phyloP scores from a whole-genome alignment of 345 rosid species.

The Carallia brachiata region DNA sequence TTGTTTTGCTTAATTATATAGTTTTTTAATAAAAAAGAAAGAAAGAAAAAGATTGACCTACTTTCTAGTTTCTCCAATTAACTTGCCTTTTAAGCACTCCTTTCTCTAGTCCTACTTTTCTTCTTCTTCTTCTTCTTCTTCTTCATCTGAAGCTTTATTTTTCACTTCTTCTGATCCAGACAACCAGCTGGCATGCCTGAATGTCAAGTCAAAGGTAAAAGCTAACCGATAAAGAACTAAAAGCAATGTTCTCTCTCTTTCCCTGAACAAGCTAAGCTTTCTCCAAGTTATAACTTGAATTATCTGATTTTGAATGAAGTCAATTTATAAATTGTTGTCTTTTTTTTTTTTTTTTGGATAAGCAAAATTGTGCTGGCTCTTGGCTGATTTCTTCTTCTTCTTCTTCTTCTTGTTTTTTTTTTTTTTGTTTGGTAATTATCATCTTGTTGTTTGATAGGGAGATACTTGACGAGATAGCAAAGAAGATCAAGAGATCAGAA shows the following conservation, averaged over 20 bases:
- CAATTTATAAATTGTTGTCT: no score
- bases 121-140: conserved; percentile 22
- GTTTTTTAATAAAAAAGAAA: not conserved
- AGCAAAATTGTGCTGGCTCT: not conserved
- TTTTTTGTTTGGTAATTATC: not conserved
- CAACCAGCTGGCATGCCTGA: conserved; percentile 43
- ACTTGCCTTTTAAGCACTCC: conserved; percentile 39
- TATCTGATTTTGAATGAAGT: no score
- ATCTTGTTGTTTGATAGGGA: conserved; percentile 29
- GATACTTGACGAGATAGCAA: conserved; percentile 47
- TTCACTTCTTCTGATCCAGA: conserved; percentile 20
- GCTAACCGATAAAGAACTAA: not conserved
- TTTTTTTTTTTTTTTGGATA: not conserved
- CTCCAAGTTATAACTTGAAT: no score
- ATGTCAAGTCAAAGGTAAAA: conserved; percentile 61
- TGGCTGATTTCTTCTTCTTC: not conserved
- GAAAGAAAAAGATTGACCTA: conserved; percentile 27
- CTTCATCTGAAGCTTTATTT: conserved; percentile 23
- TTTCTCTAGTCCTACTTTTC: conserved; percentile 12
- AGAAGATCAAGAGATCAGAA: conserved; percentile 48
- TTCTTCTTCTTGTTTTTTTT: not conserved
- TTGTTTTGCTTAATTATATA: not conserved
- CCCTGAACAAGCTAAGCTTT: not conserved
- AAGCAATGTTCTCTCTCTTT: not conserved
- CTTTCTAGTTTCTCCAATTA: conserved; percentile 26